Base-by-base conservation (phyloP, 2,329 filamentous ascomycete genomes). In the Fusarium fracticaudum region DNA sequence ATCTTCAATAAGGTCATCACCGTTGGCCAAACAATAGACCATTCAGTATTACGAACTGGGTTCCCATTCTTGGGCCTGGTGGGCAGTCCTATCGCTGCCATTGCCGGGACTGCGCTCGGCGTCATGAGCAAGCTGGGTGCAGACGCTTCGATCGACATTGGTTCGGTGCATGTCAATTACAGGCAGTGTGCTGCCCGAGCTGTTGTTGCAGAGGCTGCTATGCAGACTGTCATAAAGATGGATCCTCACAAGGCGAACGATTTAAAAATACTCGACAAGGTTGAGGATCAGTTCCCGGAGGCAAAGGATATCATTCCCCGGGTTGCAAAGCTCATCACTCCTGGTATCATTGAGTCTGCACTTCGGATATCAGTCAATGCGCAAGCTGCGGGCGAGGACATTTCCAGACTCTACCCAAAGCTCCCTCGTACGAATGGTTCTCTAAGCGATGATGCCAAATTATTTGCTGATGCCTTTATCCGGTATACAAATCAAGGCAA, bases 401-500 rank as follows among this genome's bases (percentile, higher is more conserved):
- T 1, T 1, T 11, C 26, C 1, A 33, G 15, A 2, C 20, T 57
- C 12, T 44, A 57, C 38, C 38, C 38, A 6, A 12, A 12, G 8
- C 26, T 57, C 9, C 22, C 53, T 44, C 2, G 4, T 0, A 2
- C 3, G 0, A n/a, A 4, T 12, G 5, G 2, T 11, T 8, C 26
- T 44, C 12, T 44, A 2, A 10, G 14, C 20, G 3, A 1, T 0
- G 8, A 1, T 5, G 20, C 4, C 11, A 38, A 40, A n/a, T 6
- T 4, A 5, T 41, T 55, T 29, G 7, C 6, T 2, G 51, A 55
- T 12, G 51, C 24, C 1, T 29, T 55, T 1, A 17, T 6, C 15
- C 20, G 11, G 10, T 7, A 18, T 2, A 17, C 8, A 26, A 29
- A 55, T n/a, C 24, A 40, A 13, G 35, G 6, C 0, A 3, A 31